These are phyloP conservation scores for Adansonia digitata DNA, from an alignment of 345 rosid species.

Conservation along the genomic window DNA sequence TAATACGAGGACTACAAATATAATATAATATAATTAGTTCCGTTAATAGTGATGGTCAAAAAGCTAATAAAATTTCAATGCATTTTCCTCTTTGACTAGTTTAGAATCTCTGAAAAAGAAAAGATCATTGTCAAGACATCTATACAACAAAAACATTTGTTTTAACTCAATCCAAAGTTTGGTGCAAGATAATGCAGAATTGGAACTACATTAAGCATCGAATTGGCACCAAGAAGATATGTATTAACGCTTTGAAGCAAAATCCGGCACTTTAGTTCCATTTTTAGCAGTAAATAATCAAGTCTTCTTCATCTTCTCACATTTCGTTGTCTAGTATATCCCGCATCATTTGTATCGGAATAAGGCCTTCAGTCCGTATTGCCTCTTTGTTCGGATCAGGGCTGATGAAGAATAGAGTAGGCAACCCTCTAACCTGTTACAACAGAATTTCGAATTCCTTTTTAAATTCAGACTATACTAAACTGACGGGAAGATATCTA, in stretches of 20 bases:
- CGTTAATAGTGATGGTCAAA: neutral
- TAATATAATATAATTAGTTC: neutral
- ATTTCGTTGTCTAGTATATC: constrained; percentile 80
- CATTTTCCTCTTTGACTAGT: neutral
- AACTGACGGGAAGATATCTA: neutral
- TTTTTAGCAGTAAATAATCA: neutral
- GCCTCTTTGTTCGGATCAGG: constrained; percentile 86
- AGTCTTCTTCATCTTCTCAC: constrained; percentile 29
- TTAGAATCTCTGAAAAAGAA: neutral
- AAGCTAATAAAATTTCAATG: neutral
- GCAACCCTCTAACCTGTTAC: constrained; percentile 84
- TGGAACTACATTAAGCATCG: neutral
- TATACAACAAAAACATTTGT: neutral
- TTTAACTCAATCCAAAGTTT: neutral
- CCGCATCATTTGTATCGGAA: constrained; percentile 86
- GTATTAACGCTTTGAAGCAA: constrained; percentile 5
- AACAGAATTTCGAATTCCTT: neutral
- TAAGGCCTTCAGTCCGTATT: constrained; percentile 84
- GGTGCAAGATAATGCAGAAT: neutral
- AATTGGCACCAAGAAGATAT: neutral
- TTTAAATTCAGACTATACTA: neutral
- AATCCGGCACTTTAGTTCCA: neutral
- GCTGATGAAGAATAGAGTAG: constrained; percentile 78
- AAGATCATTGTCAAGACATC: neutral
- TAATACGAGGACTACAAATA: too few species aligned